phyloP scores from a whole-genome alignment of 352 stramenopile species.

The Detonula confervacea region DNA sequence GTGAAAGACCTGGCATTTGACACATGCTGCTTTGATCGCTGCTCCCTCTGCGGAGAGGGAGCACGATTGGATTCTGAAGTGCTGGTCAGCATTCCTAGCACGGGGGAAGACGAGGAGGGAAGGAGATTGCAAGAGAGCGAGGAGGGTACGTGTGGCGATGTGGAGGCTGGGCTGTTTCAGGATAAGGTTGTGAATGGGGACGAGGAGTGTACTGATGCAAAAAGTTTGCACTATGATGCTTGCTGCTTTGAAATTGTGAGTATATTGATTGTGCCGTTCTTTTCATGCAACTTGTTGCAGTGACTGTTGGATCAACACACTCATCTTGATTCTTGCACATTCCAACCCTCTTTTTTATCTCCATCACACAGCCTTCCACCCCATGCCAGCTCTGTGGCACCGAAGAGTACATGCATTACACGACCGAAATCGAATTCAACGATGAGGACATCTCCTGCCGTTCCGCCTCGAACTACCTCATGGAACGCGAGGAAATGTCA shows the following conservation, averaged over 20 bases:
- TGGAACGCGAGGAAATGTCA: constrained; percentile 50
- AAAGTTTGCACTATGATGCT: constrained; percentile 54
- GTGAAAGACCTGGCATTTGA: constrained; percentile 35
- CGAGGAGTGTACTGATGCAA: constrained; percentile 51
- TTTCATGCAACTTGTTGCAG: too few relatives aligned
- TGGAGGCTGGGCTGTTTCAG: constrained; percentile 55
- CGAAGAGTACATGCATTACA: constrained; percentile 60
- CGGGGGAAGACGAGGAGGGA: not conserved
- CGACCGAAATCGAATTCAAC: constrained; percentile 54
- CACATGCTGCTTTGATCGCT: constrained; percentile 62
- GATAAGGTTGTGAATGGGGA: constrained; percentile 30
- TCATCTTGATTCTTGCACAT: not conserved
- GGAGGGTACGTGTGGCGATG: constrained; percentile 39
- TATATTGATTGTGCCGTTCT: not conserved
- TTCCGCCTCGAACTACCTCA: constrained; percentile 54
- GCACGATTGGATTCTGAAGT: constrained; percentile 55
- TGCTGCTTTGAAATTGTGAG: constrained; percentile 67
- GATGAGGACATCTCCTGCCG: constrained; percentile 53
- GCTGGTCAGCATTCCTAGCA: constrained; percentile 46
- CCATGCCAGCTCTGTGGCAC: constrained; percentile 57
- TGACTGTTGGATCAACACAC: not conserved
- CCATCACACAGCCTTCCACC: constrained; percentile 25
- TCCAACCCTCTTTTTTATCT: constrained; percentile 9
- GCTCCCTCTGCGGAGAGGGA: constrained; percentile 58
- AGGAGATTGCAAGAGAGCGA: not conserved